Base-by-base conservation (phyloP, 768 basidiomycete genomes). In the Leucocoprinus birnbaumii region DNA sequence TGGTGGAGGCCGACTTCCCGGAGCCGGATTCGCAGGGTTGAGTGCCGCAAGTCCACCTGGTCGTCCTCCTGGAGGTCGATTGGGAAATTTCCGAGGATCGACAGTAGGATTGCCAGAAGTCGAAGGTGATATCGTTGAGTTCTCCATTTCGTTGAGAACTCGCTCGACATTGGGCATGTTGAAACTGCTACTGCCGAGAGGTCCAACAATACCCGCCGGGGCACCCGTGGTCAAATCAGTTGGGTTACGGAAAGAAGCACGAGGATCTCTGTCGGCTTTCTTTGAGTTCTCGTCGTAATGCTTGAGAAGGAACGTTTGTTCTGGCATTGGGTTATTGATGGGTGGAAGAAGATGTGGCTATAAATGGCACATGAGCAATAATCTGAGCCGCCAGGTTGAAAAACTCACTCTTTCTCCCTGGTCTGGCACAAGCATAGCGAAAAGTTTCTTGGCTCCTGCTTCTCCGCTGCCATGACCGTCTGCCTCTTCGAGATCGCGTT, bases 261-360 rank as follows among this genome's bases (percentile, higher is more conserved):
- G 86, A 19, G 94, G 93, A 72, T 98, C 94, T 52, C 90, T 82
- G 61, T 94, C 91, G 0, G 90, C 80, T 62, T 94, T 95, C 71
- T 91, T 92, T 38, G 89, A 80, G 58, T 96, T 90, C 64, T 92
- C 85, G 68, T 96, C 94, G 69, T 94, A 93, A 64, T 98, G 89
- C 64, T 88, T 87, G 2, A 87, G 80, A 10, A 98, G 85, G 80
- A 98, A 98, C 0, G 83, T 77, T 71, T 98, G 94, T 65, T 98
- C 96, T 22, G 89, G 85, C 27, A 83, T 88, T 0, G 91, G 90
- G 18, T 82, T 85, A 66, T 90, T 91, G 75, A 92, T 84, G 0
- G 83, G 84, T 21, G 85, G 91, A 26, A 90, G 70, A 16, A 85
- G 81, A 4, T 80, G 78, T 3, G 82, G 80, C 85, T 91, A 55